phyloP scores from a whole-genome alignment of 768 basidiomycete species.

The Lyophyllum decastes region DNA sequence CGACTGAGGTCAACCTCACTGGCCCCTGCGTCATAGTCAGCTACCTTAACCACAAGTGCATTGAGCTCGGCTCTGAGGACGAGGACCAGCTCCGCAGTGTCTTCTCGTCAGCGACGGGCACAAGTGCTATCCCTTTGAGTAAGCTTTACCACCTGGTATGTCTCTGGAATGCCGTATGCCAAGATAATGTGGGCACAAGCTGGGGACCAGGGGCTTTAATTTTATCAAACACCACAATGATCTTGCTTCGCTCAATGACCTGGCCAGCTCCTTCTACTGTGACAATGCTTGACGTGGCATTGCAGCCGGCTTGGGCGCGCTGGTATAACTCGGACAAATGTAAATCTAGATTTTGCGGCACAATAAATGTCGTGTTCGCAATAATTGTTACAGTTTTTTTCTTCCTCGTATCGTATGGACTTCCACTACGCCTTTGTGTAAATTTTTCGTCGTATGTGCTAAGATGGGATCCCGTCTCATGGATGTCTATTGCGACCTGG shows the following conservation, averaged over 20 bases:
- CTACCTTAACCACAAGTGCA: slow-evolving; percentile 12
- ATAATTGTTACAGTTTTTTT: no score
- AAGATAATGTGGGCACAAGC: background rate
- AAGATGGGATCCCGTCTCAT: no score
- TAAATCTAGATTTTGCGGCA: no score
- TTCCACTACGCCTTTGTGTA: no score
- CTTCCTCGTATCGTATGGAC: no score
- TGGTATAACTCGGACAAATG: no score
- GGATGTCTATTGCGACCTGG: no score
- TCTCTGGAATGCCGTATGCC: background rate
- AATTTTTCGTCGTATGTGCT: no score
- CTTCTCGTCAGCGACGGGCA: slow-evolving; percentile 6
- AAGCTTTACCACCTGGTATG: background rate
- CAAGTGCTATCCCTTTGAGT: slow-evolving; percentile 13
- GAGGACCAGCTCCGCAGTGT: slow-evolving; percentile 12
- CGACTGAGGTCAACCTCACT: slow-evolving; percentile 4
- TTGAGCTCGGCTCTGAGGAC: slow-evolving; percentile 6
- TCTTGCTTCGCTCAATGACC: slow-evolving; percentile 8
- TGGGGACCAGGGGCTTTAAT: slow-evolving; percentile 10
- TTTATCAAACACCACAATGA: slow-evolving; percentile 15
- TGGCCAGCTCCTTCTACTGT: slow-evolving; percentile 15
- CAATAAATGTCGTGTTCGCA: no score
- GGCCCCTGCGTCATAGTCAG: slow-evolving; percentile 10
- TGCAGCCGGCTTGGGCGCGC: no score
- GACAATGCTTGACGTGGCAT: background rate